These are phyloP conservation scores for Colletotrichum destructivum DNA, from an alignment of 2,329 filamentous ascomycete species.

Conservation along the genomic window DNA sequence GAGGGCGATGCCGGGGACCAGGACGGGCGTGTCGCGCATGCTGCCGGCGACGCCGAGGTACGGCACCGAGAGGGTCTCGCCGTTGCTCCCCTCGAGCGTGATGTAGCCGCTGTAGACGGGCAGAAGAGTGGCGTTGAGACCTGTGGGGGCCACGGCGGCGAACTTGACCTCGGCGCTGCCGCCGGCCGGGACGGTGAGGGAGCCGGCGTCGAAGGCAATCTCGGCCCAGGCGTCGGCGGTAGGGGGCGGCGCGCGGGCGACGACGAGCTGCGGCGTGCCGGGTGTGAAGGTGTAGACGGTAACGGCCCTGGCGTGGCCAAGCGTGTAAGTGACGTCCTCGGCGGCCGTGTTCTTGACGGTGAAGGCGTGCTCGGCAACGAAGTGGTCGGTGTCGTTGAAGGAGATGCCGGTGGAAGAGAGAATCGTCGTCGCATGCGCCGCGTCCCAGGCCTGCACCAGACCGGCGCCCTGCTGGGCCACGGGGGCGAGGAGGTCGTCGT, in stretches of 20 bases:
- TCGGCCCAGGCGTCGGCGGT: conserved; percentile 41
- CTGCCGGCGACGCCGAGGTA: conserved; percentile 56
- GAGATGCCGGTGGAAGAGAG: conserved; percentile 56
- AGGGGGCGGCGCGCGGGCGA: conserved; percentile 41
- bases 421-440: conserved; percentile 55
- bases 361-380: conserved; percentile 53
- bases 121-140: conserved; percentile 50
- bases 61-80: conserved; percentile 54
- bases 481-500: conserved; percentile 47
- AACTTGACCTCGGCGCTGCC: conserved; percentile 48
- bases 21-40: conserved; percentile 44
- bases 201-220: conserved; percentile 42
- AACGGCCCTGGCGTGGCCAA: conserved; percentile 53
- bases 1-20: conserved; percentile 28
- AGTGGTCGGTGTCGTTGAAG: conserved; percentile 62
- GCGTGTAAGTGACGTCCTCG: conserved; percentile 54
- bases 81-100: conserved; percentile 55
- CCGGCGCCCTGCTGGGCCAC: conserved; percentile 61
- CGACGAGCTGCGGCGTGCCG: conserved; percentile 21
- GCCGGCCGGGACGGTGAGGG: conserved; percentile 49
- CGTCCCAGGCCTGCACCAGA: conserved; percentile 59
- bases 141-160: conserved; percentile 47
- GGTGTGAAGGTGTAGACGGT: conserved; percentile 56
- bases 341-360: conserved; percentile 57
- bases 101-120: conserved; percentile 62